Percentiles rank a stretch among this genome's conserved stretches.
phyloP scores from a whole-genome alignment of 1,139 yeast genomes.

The Protomyces lactucae-debilis region DNA sequence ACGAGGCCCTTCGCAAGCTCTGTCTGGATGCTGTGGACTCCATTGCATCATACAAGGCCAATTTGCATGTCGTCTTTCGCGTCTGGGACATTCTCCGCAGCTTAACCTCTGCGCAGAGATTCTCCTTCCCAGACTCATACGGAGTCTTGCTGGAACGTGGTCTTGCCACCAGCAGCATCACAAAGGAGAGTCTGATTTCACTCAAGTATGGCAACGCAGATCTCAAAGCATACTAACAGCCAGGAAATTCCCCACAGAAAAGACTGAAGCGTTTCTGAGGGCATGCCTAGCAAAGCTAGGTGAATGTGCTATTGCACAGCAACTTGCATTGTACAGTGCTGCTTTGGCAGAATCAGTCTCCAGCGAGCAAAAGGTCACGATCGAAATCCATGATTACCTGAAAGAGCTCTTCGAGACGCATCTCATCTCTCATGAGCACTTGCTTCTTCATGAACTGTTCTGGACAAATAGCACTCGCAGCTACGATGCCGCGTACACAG shows the following conservation, averaged over 20 bases:
- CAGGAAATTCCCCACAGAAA: neutral
- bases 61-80: neutral
- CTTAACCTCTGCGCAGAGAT: neutral
- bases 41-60: neutral
- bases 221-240: neutral
- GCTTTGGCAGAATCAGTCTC: conserved; percentile 1
- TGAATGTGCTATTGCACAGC: neutral
- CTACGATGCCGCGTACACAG: conserved; percentile 8
- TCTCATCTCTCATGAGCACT: conserved; percentile 18
- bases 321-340: neutral
- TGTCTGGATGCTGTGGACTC: neutral
- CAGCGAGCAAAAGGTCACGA: neutral
- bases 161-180: neutral
- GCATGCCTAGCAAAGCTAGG: neutral
- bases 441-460: conserved; percentile 18
- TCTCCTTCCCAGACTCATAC: conserved; percentile 1
- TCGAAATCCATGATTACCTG: neutral
- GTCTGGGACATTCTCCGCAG: neutral
- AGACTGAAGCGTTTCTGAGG: neutral
- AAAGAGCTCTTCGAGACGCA: neutral
- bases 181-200: conserved; percentile 1
- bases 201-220: conserved; percentile 3
- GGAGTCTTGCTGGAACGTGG: conserved; percentile 10
- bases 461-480: neutral
- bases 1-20: neutral